Percentiles rank a stretch among this genome's conserved stretches.
These are phyloP conservation scores for Penicillium egyptiacum DNA, from an alignment of 495 filamentous ascomycete genomes.

Conservation along the genomic window DNA sequence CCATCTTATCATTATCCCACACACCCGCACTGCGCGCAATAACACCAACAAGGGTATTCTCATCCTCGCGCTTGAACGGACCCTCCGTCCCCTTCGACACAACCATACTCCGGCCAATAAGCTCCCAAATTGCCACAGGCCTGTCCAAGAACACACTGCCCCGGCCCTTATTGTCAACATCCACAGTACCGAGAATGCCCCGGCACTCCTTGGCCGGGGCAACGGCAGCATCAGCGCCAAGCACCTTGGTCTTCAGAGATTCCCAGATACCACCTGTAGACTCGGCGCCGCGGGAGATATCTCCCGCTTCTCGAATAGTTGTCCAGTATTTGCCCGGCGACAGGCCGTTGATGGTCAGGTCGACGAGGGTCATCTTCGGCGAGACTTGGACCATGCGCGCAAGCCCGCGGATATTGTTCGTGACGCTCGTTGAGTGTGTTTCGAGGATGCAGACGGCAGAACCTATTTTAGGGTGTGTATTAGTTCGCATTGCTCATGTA, in stretches of 20 bases:
- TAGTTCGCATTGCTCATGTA: not conserved
- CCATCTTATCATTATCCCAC: slow-evolving; percentile 98
- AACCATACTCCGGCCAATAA: slow-evolving; percentile 88
- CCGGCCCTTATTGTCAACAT: slow-evolving; percentile 61
- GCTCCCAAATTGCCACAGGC: slow-evolving; percentile 86
- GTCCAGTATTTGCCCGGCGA: slow-evolving; percentile 77
- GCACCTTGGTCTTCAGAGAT: slow-evolving; percentile 48
- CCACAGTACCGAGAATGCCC: slow-evolving; percentile 71
- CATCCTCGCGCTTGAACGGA: slow-evolving; percentile 64
- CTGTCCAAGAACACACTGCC: slow-evolving; percentile 78
- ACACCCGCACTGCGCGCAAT: slow-evolving; percentile 92
- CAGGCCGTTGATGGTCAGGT: slow-evolving; percentile 86
- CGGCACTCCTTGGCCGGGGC: slow-evolving; percentile 43
- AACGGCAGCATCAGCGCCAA: slow-evolving; percentile 37
- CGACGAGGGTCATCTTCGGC: slow-evolving; percentile 73
- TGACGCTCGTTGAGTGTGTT: slow-evolving; percentile 64
- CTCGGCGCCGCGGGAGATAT: slow-evolving; percentile 78
- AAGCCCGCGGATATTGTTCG: slow-evolving; percentile 70
- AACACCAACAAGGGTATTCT: slow-evolving; percentile 84
- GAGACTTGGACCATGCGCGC: slow-evolving; percentile 80
- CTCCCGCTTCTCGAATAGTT: slow-evolving; percentile 80
- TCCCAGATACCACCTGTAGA: slow-evolving; percentile 87
- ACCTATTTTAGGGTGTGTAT: slow-evolving; percentile 44
- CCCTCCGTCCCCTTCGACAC: slow-evolving; percentile 57
- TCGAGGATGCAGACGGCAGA: slow-evolving; percentile 97